Evolutionary conservation across 441 rosid genomes (phyloP).

Genomic region (Pelargonium fulgidum): DNA sequence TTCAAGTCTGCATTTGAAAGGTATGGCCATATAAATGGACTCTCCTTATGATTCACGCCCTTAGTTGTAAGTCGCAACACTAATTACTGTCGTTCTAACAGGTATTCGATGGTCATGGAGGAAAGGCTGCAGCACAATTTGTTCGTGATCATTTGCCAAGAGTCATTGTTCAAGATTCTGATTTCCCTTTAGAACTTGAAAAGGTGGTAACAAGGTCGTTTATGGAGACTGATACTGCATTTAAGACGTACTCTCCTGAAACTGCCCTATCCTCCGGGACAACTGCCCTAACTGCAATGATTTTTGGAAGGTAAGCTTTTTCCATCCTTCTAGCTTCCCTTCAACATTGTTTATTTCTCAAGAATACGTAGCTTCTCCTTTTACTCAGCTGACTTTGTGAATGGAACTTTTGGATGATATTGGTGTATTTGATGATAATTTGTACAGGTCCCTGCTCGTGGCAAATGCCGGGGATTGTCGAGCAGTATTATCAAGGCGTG

Average conservation of each 20-base stretch:
- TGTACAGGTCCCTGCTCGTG: constrained; percentile 54
- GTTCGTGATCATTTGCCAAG: constrained; percentile 66
- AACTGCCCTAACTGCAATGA: constrained; percentile 64
- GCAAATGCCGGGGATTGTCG: constrained; percentile 80
- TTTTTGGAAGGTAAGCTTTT: constrained; percentile 56
- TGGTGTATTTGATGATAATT: constrained; percentile 7
- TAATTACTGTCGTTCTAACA: too few relatives aligned
- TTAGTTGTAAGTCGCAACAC: too few relatives aligned
- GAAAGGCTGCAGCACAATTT: constrained; percentile 52
- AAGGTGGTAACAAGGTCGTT: constrained; percentile 56
- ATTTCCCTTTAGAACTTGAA: constrained; percentile 56
- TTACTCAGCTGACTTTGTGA: background rate
- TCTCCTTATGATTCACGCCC: too few relatives aligned
- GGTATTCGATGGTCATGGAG: constrained; percentile 75
- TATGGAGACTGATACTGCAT: constrained; percentile 53
- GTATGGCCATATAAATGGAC: background rate
- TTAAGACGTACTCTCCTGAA: constrained; percentile 36
- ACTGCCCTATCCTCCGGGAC: constrained; percentile 51
- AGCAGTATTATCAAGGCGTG: constrained; percentile 52
- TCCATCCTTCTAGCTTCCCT: background rate
- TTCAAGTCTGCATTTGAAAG: background rate
- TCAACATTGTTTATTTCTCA: background rate
- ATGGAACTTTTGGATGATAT: background rate
- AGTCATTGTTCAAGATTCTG: constrained; percentile 58
- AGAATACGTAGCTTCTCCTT: too few relatives aligned